Percentiles rank a stretch among this genome's conserved stretches.
These are phyloP conservation scores for Fusarium phyllophilum DNA, from an alignment of 2,329 filamentous ascomycete genomes.

Conservation along the genomic window DNA sequence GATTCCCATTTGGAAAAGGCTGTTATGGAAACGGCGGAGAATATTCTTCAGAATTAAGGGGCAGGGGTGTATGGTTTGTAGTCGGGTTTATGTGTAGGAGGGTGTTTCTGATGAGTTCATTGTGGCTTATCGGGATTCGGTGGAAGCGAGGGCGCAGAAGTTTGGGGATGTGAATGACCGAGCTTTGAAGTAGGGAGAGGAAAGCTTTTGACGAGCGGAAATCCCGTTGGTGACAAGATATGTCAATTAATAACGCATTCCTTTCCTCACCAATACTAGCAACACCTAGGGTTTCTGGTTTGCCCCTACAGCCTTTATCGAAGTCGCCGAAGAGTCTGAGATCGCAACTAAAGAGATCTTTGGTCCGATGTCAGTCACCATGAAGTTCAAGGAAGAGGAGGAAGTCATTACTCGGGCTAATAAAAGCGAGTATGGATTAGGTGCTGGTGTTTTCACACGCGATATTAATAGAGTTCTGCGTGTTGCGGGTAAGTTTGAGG, in stretches of 20 bases:
- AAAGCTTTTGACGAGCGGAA: background rate
- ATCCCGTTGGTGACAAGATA: too few relatives aligned
- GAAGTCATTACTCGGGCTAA: accelerated
- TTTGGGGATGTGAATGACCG: background rate
- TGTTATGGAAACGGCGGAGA: background rate
- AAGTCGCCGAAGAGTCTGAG: background rate
- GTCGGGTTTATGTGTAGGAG: background rate
- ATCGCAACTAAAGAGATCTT: background rate
- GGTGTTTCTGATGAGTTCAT: background rate
- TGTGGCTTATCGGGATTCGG: accelerated
- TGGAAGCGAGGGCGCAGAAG: too few relatives aligned
- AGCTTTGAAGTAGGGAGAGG: too few relatives aligned
- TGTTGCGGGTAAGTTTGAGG: background rate
- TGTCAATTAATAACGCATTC: accelerated
- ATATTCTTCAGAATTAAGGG: background rate
- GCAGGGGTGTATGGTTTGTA: background rate
- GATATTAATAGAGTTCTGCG: background rate
- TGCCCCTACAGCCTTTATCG: accelerated
- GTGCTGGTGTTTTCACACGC: background rate
- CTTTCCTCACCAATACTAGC: background rate
- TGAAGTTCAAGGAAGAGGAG: background rate
- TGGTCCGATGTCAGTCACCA: background rate
- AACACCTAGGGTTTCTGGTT: background rate
- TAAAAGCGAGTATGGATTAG: background rate
- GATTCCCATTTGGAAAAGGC: background rate